A percentile compares a stretch with the other conserved stretches of the same genome.
Evolutionary conservation across 2,329 filamentous ascomycete species (phyloP).

Genomic region (Cladophialophora yegresii): DNA sequence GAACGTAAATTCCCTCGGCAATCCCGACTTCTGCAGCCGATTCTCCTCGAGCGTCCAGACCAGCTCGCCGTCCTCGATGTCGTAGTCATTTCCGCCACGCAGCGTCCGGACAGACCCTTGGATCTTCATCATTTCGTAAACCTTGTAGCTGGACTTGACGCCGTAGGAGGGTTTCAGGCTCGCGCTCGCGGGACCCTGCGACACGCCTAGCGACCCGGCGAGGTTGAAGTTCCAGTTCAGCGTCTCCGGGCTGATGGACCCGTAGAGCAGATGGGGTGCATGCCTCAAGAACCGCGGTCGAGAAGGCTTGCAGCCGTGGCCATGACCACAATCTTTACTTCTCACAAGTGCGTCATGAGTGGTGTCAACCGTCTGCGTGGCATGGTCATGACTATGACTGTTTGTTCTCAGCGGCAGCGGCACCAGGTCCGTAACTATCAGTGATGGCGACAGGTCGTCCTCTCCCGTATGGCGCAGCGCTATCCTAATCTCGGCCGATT

Average conservation of each 20-base stretch:
- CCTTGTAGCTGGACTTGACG: slow-evolving; percentile 46
- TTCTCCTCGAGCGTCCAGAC: slow-evolving; percentile 57
- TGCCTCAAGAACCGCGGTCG: slow-evolving; percentile 53
- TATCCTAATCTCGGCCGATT: slow-evolving; percentile 50
- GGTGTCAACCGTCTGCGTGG: slow-evolving; percentile 27
- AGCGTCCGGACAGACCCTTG: slow-evolving; percentile 51
- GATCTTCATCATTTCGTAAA: slow-evolving; percentile 55
- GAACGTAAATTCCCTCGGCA: slow-evolving; percentile 56
- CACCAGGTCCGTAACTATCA: slow-evolving; percentile 3
- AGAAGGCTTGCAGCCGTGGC: slow-evolving; percentile 19
- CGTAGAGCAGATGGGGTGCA: slow-evolving; percentile 54
- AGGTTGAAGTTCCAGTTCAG: slow-evolving; percentile 54
- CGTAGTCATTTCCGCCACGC: slow-evolving; percentile 42
- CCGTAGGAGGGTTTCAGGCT: slow-evolving; percentile 48
- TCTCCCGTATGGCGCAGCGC: slow-evolving; percentile 40
- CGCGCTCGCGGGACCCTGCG: slow-evolving; percentile 48
- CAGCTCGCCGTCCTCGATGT: slow-evolving; percentile 50
- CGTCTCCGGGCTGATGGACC: slow-evolving; percentile 51
- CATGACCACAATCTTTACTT: no score
- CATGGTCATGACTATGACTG: slow-evolving; percentile 23
- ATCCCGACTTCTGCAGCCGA: slow-evolving; percentile 50
- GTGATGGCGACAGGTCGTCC: slow-evolving; percentile 6
- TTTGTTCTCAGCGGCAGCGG: neutral
- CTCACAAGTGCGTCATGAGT: no score
- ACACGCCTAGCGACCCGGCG: slow-evolving; percentile 50